Percentiles rank a stretch among this genome's conserved stretches.
Conservation (phyloP, 345 rosid species). For the Euphorbia tirucalli region DNA sequence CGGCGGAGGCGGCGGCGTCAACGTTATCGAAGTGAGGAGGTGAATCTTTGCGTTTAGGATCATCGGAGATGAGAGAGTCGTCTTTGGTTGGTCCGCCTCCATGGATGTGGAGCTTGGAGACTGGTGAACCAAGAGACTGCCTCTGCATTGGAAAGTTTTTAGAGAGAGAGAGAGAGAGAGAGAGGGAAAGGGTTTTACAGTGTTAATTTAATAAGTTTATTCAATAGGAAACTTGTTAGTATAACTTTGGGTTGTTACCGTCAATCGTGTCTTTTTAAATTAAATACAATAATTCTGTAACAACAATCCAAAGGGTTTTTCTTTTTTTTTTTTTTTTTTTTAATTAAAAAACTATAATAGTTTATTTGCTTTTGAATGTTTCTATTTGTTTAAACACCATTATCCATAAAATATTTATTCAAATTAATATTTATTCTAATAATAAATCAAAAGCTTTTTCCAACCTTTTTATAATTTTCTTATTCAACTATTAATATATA, state of each 20-base stretch:
- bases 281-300: no score
- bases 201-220: no score
- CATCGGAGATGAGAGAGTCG: conserved; percentile 25
- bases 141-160: conserved; percentile 63
- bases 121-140: conserved; percentile 80
- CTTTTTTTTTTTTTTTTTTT: no score
- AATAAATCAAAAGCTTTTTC: no score
- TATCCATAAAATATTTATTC: no score
- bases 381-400: no score
- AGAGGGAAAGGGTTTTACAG: conserved; percentile 18
- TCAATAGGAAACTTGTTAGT: neutral
- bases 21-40: conserved; percentile 27
- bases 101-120: conserved; percentile 60
- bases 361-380: no score
- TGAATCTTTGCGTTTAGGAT: conserved; percentile 13
- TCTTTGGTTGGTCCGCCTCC: conserved; percentile 25
- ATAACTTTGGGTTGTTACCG: neutral
- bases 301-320: no score
- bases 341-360: no score
- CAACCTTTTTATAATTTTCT: no score
- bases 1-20: neutral
- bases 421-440: no score
- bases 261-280: neutral
- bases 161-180: conserved; percentile 18
- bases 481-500: no score